Evolutionary conservation across 352 stramenopile species (phyloP), one percentile per base, ranked within the genome.

Genomic region (Phytopythium boreale): DNA sequence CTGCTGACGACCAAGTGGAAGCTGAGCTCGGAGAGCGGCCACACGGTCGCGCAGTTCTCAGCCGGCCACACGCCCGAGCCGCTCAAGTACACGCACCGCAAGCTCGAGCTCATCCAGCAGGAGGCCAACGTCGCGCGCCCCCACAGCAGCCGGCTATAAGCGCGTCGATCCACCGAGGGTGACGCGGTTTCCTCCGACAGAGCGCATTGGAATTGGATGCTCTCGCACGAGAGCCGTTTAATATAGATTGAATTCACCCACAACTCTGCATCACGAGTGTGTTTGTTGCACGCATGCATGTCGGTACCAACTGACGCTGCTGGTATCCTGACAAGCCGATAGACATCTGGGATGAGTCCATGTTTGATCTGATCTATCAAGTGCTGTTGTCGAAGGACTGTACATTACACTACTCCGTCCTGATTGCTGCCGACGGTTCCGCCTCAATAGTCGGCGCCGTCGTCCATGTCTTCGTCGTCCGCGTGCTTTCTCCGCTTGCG

Each of bases 1-100:
- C 69, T 99, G 55, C 82, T 99, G 20, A 99, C 96, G 19, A 98
- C 95, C 41, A 99, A 99, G 78, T 99, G 96, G 96, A 96, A 98
- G 67, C 80, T 99, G 37, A 77, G 89, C 50, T 89, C 78, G 22
- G 84, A 89, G 66, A 84, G 86, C 17, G 90, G 93, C 60, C 86
- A 97, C 74, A 92, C 81, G 17, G 84, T 93, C 10, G 71, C 83
- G 37, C 81, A 90, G 62, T 96, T 94, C 59, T 73, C 73, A 4
- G 47, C 66, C 15, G 50, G 75, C 24, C 75, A 69, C 61, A 59
- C 74, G 51, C 56, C 62, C 22, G 67, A 74, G 46, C 72, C 80
- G 31, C 70, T 92, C 12, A 80, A 75, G 63, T 95, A 92, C 76
- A 95, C 84, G 55, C 84, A 93, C 72, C 87, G 85, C 68, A 82